Percentiles rank a stretch among this genome's conserved stretches.
phyloP scores from a whole-genome alignment of 2,329 filamentous ascomycete genomes.

The Chaetomiaceae sp. region DNA sequence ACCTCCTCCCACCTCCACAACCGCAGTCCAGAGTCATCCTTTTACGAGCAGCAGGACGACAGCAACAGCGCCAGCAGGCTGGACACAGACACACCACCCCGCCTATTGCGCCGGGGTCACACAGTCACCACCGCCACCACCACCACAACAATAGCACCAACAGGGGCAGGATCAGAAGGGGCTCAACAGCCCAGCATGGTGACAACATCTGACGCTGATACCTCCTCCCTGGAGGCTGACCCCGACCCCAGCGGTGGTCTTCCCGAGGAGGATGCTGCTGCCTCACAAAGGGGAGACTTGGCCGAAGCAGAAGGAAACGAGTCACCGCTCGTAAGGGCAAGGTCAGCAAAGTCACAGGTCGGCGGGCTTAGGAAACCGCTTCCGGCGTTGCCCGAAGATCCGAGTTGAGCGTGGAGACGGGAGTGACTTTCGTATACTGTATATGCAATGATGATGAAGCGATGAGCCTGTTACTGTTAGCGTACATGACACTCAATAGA shows the following conservation, averaged over 20 bases:
- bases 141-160: not conserved
- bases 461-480: not conserved
- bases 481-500: not conserved
- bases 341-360: constrained; percentile 20
- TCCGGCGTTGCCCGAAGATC: constrained; percentile 34
- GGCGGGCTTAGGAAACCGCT: constrained; percentile 29
- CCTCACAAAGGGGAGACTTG: not conserved
- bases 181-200: not conserved
- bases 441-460: not conserved
- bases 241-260: not conserved
- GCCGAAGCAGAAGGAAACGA: not conserved
- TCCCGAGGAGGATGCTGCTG: not conserved
- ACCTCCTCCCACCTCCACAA: constrained; percentile 9
- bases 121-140: not conserved
- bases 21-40: constrained; percentile 12
- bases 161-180: not conserved
- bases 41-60: not conserved
- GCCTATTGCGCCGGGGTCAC: too few relatives aligned
- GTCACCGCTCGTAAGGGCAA: not conserved
- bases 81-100: not conserved
- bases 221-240: not conserved
- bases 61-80: too few relatives aligned
- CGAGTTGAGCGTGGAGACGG: constrained; percentile 22
- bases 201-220: not conserved
- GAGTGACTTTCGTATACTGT: not conserved